Base-by-base conservation (phyloP, 2,329 filamentous ascomycete species). In the Xylaria sp. region DNA sequence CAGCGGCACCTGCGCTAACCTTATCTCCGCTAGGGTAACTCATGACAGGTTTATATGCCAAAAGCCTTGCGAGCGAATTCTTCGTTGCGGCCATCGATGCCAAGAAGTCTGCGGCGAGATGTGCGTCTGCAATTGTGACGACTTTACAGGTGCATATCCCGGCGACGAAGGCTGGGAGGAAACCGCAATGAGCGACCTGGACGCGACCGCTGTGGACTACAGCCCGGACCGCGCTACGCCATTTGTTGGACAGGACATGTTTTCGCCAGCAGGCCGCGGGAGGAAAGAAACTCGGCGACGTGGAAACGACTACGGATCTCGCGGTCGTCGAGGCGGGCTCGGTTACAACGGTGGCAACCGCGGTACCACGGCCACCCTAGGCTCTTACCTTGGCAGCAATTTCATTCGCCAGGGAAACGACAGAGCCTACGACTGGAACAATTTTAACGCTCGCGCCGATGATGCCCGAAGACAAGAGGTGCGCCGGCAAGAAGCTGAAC, bases 31-130 rank as follows among this genome's bases (percentile, higher is more conserved):
- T 19, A 70, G 68, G 60, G 53, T 68, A 29, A 44, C 50, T 13
- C 68, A 70, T 24, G 56, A 59, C 3, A 56, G 54, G 18, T 44
- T 71, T 7, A 61, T 65, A 22, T 71, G 69, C 45, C 54, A 49
- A 20, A n/a, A 59, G 11, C 61, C 65, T 7, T 71, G 69, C 43
- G 61, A 65, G 46, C 59, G 59, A 16, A 21, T 42, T 9, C 51
- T 71, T 17, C 41, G 18, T 1, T 71, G 69, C 37, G 57, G 61
- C 5, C 68, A 71, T 45, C 50, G 38, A 19, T 71, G 69, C 45
- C 49, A 61, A 41, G 51, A 53, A n/a, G 7, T 56, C n/a, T 71
- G 69, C 13, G 67, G 68, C 17, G 55, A 66, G 11, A 34, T 40
- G 1, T 71, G 69, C 45, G 8, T 34, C 0, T 71, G 69, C 22